Base-by-base conservation (phyloP, 768 basidiomycete species). In the Hygrocybe punicea region DNA sequence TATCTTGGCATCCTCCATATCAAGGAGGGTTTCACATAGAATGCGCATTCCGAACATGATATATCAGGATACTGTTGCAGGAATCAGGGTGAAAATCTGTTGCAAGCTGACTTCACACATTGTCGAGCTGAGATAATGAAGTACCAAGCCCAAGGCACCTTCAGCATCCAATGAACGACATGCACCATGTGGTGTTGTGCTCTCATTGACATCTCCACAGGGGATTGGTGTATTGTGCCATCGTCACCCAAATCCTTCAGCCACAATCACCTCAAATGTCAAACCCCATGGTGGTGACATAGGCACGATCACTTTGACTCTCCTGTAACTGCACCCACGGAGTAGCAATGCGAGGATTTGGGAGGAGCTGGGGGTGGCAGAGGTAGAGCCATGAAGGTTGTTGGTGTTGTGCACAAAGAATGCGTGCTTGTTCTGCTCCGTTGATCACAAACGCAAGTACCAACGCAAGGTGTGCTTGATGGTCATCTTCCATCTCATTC, bases 11-110 rank as follows among this genome's bases (percentile, higher is more conserved):
- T 29, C 73, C 6, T 60, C 60, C 19, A 78, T 67, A 1, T 25
- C 36, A 2, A 61, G 49, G 1, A 78, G 64, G 1, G 66, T 68
- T 0, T 49, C 14, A 2, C 69, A 66, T 0, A 78, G 65, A 17
- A 78, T 67, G 0, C 40, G 7, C 2, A 68, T 63, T 2, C 62
- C 63, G 63, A 77, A 79, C 6, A 51, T 35, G 47, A 78, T 58
- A 57, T 80, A 80, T 1, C 69, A 62, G 1, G 66, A 63, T 21
- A 1, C 65, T 63, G 29, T 72, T 59, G 0, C 73, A 74, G 78
- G 76, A 13, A 75, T 68, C 8, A 80, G 61, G 1, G 74, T 75
- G 61, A 81, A 82, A 7, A 80, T 79, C 50, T 79, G 72, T 55
- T 75, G 71, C 2, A 80, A 65, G 23, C 63, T 69, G 25, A 71